Evolutionary conservation across 2,329 filamentous ascomycete species (phyloP), one percentile per base, ranked within the genome.

Genomic region (Purpureocillium lavendulum): DNA sequence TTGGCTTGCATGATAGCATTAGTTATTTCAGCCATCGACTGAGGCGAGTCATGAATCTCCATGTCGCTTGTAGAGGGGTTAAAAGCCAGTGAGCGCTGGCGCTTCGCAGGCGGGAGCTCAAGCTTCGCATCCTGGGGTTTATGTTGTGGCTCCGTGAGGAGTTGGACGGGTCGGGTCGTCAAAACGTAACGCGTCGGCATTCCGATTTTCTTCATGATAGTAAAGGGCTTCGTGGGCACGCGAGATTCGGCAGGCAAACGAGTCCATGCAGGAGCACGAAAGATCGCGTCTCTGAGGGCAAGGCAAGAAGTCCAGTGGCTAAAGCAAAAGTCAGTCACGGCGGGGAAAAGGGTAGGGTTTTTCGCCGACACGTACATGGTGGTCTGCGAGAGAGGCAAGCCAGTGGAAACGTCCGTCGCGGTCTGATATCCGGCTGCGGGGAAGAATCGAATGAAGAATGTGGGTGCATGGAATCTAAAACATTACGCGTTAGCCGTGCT

Each of bases 1-100:
- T 58, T 58, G 2, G 59, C 58, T 11, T 44, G 36, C 47, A 62
- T 50, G 3, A 39, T 9, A 15, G 38, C 15, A 18, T 36, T 32
- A 18, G 40, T 31, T 33, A 46, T 36, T 29, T 41, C 38, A n/a
- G 40, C 44, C 17, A 24, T 33, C 13, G 41, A 40, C 31, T 35
- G 14, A 11, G 45, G 45, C 12, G 6, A 11, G 16, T 38, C 44
- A 14, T 7, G 33, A 4, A 29, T 17, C 30, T 30, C 9, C n/a
- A 30, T 9, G 2, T 26, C 17, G 33, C 17, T 29, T 17, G 44
- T 24, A 31, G 33, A 33, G n/a, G 43, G 21, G 7, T 33, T 14
- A 37, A 37, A 44, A 8, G 15, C 15, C 4, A 17, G 12, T n/a
- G n/a, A n/a, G 15, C 33, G 39, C 26, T 17, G 44, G 15, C n/a